Evolutionary conservation across 306 rosid species (phyloP).

Genomic region (Pterocarpus santalinus): DNA sequence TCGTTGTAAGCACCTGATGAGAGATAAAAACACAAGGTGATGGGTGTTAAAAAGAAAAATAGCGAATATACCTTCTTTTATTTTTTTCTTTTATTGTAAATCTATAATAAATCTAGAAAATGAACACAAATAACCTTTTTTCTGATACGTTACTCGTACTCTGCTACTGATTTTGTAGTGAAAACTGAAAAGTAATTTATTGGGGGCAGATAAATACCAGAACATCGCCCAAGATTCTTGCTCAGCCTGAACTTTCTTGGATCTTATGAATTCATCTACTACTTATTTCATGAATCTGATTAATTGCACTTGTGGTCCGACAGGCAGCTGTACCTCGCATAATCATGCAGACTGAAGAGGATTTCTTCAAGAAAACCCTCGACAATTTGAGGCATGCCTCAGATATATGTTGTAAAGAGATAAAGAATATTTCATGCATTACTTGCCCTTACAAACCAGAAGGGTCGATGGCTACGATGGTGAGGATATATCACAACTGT

Average conservation of each 20-base stretch:
- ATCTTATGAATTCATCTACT: background rate
- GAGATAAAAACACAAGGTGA: too few species aligned
- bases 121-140: too few species aligned
- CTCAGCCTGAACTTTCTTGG: background rate
- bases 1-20: too few species aligned
- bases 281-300: background rate
- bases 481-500: slow-evolving; percentile 42
- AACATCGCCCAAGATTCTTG: too few species aligned
- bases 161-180: too few species aligned
- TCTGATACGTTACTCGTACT: too few species aligned
- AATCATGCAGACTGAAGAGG: slow-evolving; percentile 73
- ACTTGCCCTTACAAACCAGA: slow-evolving; percentile 77
- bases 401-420: slow-evolving; percentile 70
- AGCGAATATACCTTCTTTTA: too few species aligned
- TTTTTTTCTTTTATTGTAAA: too few species aligned
- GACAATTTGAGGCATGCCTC: slow-evolving; percentile 67
- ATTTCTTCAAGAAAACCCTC: slow-evolving; percentile 79
- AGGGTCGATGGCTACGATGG: slow-evolving; percentile 97
- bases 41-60: too few species aligned
- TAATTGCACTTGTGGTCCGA: slow-evolving; percentile 43
- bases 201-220: too few species aligned
- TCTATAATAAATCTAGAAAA: too few species aligned
- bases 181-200: too few species aligned
- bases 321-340: slow-evolving; percentile 96
- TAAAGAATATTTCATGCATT: slow-evolving; percentile 74